phyloP scores from a whole-genome alignment of 352 stramenopile genomes.

The Phytopythium mirpurense region DNA sequence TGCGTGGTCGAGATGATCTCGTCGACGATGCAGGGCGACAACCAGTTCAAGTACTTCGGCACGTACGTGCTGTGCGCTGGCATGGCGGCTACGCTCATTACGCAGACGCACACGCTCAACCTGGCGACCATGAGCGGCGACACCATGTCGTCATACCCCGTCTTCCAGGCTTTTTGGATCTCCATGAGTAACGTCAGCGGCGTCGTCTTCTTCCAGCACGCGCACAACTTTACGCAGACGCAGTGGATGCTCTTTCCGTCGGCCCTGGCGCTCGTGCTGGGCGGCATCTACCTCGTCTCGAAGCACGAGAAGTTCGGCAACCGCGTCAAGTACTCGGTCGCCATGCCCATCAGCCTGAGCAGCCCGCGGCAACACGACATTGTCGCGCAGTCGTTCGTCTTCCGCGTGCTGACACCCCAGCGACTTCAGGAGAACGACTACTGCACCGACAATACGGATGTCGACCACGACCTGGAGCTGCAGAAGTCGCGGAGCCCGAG shows the following conservation, averaged over 20 bases:
- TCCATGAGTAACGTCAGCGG: constrained; percentile 85
- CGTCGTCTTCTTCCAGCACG: constrained; percentile 86
- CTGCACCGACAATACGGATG: constrained; percentile 30
- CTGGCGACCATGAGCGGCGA: constrained; percentile 82
- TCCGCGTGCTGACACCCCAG: constrained; percentile 79
- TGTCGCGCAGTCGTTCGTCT: constrained; percentile 86
- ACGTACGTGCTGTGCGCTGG: constrained; percentile 75
- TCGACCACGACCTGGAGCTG: constrained; percentile 24
- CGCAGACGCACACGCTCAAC: constrained; percentile 84
- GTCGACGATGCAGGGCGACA: constrained; percentile 72
- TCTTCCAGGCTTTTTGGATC: constrained; percentile 89
- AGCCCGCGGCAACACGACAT: constrained; percentile 82
- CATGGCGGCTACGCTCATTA: constrained; percentile 72
- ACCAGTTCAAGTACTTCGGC: constrained; percentile 83
- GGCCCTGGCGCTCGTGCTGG: constrained; percentile 62
- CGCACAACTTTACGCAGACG: constrained; percentile 69
- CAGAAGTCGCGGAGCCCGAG: constrained; percentile 11
- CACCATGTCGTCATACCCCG: constrained; percentile 81
- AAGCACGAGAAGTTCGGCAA: constrained; percentile 89
- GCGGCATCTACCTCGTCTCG: constrained; percentile 75
- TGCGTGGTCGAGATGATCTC: constrained; percentile 84
- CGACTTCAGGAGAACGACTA: constrained; percentile 62
- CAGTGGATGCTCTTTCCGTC: constrained; percentile 83
- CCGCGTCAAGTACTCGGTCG: constrained; percentile 85
- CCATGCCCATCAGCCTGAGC: constrained; percentile 85